Conservation (phyloP, 2,329 filamentous ascomycete species). For the Macrophomina phaseolina region DNA sequence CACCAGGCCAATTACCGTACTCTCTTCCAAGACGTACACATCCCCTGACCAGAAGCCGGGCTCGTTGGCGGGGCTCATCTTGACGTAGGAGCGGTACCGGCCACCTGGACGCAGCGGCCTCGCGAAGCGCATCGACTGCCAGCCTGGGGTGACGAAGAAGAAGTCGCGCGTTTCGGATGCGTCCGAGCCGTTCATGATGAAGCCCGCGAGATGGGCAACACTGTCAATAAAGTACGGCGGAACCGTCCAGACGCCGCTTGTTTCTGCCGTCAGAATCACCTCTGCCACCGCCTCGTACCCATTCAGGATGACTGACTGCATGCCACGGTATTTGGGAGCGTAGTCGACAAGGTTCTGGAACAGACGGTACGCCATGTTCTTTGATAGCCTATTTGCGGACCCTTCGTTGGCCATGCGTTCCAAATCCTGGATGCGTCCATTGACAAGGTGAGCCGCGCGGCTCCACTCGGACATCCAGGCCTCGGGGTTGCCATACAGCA, state of each 20-base stretch:
- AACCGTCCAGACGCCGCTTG: conserved; percentile 22
- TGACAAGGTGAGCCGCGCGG: no score
- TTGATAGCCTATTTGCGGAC: no score
- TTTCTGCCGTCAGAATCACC: not conserved
- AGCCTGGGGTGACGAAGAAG: conserved; percentile 35
- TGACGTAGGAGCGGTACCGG: conserved; percentile 35
- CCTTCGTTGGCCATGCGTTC: no score
- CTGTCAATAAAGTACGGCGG: conserved; percentile 37
- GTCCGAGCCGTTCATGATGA: conserved; percentile 35
- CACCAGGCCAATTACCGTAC: conserved; percentile 41
- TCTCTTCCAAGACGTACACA: conserved; percentile 44
- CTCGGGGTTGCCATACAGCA: no score
- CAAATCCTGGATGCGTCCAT: no score
- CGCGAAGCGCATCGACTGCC: conserved; percentile 35
- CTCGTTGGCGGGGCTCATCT: conserved; percentile 37
- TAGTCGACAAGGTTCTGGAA: conserved; percentile 40
- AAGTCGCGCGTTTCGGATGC: conserved; percentile 31
- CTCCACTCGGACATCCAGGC: no score
- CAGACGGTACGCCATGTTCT: no score
- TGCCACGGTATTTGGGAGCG: conserved; percentile 40
- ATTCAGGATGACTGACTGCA: conserved; percentile 46
- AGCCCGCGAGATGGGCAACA: conserved; percentile 34
- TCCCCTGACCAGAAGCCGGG: conserved; percentile 45
- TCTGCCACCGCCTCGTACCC: conserved; percentile 42
- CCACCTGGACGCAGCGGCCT: conserved; percentile 29